A percentile compares a stretch with the other conserved stretches of the same genome.
These are phyloP conservation scores for Aspergillus sclerotioniger DNA, from an alignment of 495 filamentous ascomycete genomes.

Conservation along the genomic window DNA sequence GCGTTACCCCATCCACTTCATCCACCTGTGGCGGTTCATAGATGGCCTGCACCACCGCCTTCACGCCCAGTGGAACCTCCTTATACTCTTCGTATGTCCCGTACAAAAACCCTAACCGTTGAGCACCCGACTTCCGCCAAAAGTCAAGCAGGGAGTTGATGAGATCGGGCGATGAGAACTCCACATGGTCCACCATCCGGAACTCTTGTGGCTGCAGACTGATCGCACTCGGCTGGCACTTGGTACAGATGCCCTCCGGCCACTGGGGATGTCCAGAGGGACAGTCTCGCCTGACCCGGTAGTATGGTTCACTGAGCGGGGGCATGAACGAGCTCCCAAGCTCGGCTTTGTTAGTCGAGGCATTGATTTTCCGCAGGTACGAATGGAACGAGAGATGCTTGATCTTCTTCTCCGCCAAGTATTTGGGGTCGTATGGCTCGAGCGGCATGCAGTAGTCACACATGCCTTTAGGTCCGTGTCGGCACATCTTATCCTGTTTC, in stretches of 20 bases:
- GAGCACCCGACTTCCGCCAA: slow-evolving; percentile 77
- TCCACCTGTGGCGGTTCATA: slow-evolving; percentile 92
- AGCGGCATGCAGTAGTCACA: slow-evolving; percentile 99
- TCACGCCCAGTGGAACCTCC: slow-evolving; percentile 89
- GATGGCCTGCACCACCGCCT: slow-evolving; percentile 95
- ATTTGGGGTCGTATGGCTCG: slow-evolving; percentile 85
- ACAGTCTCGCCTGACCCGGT: slow-evolving; percentile 82
- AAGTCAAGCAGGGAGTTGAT: slow-evolving; percentile 88
- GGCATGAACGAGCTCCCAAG: slow-evolving; percentile 91
- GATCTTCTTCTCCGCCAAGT: slow-evolving; percentile 93
- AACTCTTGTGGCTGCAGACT: slow-evolving; percentile 90
- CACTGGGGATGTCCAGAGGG: slow-evolving; percentile 90
- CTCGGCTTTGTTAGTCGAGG: slow-evolving; percentile 93
- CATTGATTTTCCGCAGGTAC: slow-evolving; percentile 90
- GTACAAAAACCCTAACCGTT: slow-evolving; percentile 88
- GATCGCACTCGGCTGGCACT: slow-evolving; percentile 97
- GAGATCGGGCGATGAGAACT: slow-evolving; percentile 78
- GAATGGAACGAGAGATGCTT: slow-evolving; percentile 97
- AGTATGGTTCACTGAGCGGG: slow-evolving; percentile 90
- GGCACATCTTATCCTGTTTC: slow-evolving; percentile 84
- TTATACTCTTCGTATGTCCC: slow-evolving; percentile 88
- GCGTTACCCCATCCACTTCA: slow-evolving; percentile 86
- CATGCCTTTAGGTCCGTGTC: slow-evolving; percentile 95
- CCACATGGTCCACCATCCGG: slow-evolving; percentile 98
- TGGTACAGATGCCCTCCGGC: slow-evolving; percentile 98